These are phyloP conservation scores for Annulohypoxylon bovei DNA, from an alignment of 495 filamentous ascomycete genomes.

Conservation along the genomic window DNA sequence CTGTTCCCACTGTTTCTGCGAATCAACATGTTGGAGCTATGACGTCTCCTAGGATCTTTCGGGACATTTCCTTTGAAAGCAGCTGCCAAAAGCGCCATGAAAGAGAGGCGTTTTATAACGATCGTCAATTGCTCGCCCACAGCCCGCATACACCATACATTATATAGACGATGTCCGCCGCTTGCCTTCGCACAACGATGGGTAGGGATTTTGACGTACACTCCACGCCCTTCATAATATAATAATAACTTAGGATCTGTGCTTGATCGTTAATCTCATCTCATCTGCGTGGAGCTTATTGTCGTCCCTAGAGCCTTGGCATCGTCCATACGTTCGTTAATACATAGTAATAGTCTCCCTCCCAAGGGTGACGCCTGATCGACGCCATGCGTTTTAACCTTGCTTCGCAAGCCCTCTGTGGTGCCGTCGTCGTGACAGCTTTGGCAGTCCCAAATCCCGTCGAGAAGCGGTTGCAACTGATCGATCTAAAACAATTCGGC, in stretches of 20 bases:
- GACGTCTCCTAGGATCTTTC: constrained; percentile 37
- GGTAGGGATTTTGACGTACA: constrained; percentile 5
- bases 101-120: constrained; percentile 40
- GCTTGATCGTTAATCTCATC: neutral
- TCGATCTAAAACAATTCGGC: constrained; percentile 42
- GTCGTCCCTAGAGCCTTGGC: constrained; percentile 1
- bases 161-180: constrained; percentile 2
- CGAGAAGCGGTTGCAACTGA: constrained; percentile 34
- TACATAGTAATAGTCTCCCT: constrained; percentile 25
- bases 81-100: constrained; percentile 12
- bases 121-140: constrained; percentile 35
- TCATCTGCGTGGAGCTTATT: constrained; percentile 14
- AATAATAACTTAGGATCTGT: constrained; percentile 11
- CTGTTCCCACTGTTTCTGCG: constrained; percentile 30
- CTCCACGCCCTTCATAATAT: constrained; percentile 7
- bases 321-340: neutral
- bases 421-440: constrained; percentile 45
- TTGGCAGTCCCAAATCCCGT: constrained; percentile 25
- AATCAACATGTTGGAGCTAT: constrained; percentile 32
- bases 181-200: constrained; percentile 15
- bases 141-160: neutral
- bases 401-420: constrained; percentile 41
- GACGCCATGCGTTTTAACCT: constrained; percentile 42
- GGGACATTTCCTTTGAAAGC: constrained; percentile 28
- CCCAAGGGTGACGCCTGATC: constrained; percentile 13